A percentile compares a stretch with the other conserved stretches of the same genome.
phyloP scores from a whole-genome alignment of 2,329 filamentous ascomycete genomes.

The Plectosphaerella cucumerina region DNA sequence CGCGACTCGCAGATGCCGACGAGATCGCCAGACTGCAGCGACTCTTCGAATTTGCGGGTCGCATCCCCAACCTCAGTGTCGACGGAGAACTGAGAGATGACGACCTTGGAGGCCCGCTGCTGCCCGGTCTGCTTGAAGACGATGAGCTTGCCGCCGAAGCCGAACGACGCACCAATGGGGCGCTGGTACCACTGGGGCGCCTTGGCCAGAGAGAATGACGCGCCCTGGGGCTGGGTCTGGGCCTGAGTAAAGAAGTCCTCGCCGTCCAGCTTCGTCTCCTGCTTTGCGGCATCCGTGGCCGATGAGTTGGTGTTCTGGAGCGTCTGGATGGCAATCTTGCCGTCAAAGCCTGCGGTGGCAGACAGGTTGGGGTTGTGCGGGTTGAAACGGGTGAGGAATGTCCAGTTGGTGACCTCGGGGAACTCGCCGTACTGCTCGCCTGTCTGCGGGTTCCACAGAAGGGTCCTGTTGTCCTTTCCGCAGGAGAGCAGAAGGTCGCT shows the following conservation, averaged over 20 bases:
- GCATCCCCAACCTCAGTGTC: constrained; percentile 81
- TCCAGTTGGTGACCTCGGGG: constrained; percentile 98
- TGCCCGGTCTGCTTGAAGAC: constrained; percentile 65
- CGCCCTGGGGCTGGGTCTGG: constrained; percentile 84
- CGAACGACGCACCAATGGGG: constrained; percentile 83
- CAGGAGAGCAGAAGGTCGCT: constrained; percentile 84
- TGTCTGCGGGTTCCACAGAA: constrained; percentile 94
- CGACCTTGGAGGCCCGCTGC: constrained; percentile 67
- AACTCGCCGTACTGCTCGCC: constrained; percentile 87
- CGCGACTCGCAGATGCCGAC: constrained; percentile 75
- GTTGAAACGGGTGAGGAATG: constrained; percentile 91
- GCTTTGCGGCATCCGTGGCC: constrained; percentile 60
- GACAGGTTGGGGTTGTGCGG: constrained; percentile 88
- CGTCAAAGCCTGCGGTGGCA: constrained; percentile 94
- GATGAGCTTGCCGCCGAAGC: constrained; percentile 90
- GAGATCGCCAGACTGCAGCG: constrained; percentile 74
- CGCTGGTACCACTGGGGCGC: constrained; percentile 88
- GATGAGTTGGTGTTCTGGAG: constrained; percentile 88
- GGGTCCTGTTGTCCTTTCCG: constrained; percentile 92
- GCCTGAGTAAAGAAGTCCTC: constrained; percentile 97
- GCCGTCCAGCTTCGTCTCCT: constrained; percentile 72
- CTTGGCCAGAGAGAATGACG: constrained; percentile 80
- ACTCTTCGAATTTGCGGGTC: constrained; percentile 82
- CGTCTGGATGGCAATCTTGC: constrained; percentile 90
- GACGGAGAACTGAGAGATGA: constrained; percentile 82